A percentile compares a stretch with the other conserved stretches of the same genome.
These are phyloP conservation scores for Penicillium carneum DNA, from an alignment of 2,329 filamentous ascomycete genomes.

Conservation along the genomic window DNA sequence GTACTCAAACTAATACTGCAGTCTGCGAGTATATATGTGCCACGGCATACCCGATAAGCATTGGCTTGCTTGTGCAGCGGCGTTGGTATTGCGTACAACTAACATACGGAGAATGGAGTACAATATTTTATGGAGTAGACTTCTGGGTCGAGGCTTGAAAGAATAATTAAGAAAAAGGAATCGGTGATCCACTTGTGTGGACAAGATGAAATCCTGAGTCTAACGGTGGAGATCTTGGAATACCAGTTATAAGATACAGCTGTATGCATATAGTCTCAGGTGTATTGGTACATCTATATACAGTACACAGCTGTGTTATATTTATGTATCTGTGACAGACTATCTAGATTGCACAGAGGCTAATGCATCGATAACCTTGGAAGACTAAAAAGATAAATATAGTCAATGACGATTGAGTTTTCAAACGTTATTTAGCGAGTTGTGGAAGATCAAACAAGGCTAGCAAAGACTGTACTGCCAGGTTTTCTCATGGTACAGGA, in stretches of 20 bases:
- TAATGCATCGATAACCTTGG: too few species aligned
- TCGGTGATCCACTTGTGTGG: conserved; percentile 33
- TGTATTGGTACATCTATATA: conserved; percentile 19
- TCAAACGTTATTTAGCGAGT: conserved; percentile 8
- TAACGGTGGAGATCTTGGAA: conserved; percentile 31
- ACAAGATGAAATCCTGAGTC: conserved; percentile 26
- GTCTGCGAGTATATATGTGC: conserved; percentile 4
- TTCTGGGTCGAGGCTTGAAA: conserved; percentile 28
- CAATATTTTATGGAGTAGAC: conserved; percentile 17
- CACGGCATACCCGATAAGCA: conserved; percentile 9
- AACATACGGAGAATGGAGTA: not conserved
- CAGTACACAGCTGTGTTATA: not conserved
- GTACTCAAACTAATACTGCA: not conserved
- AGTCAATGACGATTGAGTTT: conserved; percentile 9
- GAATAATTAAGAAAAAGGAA: conserved; percentile 27
- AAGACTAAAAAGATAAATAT: conserved; percentile 6
- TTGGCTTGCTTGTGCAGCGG: not conserved
- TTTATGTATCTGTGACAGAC: too few species aligned
- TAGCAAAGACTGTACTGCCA: not conserved
- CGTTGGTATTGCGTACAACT: not conserved
- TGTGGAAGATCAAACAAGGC: not conserved
- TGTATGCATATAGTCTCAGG: too few species aligned
- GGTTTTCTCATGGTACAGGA: conserved; percentile 14
- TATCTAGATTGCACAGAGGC: too few species aligned
- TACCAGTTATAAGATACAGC: conserved; percentile 3